phyloP scores from a whole-genome alignment of 345 rosid species.

The Viola odorata region DNA sequence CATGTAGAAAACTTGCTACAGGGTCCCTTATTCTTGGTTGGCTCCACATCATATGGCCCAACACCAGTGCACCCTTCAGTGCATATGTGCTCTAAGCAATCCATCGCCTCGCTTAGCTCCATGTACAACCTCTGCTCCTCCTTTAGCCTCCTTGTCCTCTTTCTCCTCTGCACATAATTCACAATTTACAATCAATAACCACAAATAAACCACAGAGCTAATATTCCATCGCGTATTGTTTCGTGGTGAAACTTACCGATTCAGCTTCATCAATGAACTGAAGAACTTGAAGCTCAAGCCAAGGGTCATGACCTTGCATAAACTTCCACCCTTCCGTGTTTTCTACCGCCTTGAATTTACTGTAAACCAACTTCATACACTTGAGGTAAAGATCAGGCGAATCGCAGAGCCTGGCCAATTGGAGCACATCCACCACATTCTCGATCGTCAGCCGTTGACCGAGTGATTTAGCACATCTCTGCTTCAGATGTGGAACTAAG shows the following conservation, averaged over 20 bases:
- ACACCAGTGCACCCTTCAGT: conserved; percentile 76
- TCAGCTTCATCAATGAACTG: conserved; percentile 72
- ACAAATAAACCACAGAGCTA: background rate
- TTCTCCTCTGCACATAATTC: conserved; percentile 50
- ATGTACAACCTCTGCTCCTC: conserved; percentile 51
- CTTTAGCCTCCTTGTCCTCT: conserved; percentile 45
- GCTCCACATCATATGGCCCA: conserved; percentile 46
- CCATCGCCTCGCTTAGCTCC: conserved; percentile 80
- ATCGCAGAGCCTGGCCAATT: conserved; percentile 71
- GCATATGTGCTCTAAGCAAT: conserved; percentile 82
- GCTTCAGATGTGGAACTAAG: conserved; percentile 60
- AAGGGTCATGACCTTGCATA: conserved; percentile 65
- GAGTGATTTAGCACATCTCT: conserved; percentile 45
- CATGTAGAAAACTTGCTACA: conserved; percentile 60
- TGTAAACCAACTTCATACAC: conserved; percentile 48
- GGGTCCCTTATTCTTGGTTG: conserved; percentile 25
- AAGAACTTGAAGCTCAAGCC: conserved; percentile 72
- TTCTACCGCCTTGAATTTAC: conserved; percentile 49
- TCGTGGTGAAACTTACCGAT: conserved; percentile 31
- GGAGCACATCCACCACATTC: conserved; percentile 73
- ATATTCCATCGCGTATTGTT: no score
- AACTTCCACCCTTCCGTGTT: conserved; percentile 77
- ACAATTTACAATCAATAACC: background rate
- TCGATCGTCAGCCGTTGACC: conserved; percentile 45
- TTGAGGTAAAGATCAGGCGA: conserved; percentile 64